phyloP scores from a whole-genome alignment of 805 yeast species.

The Middelhovenomyces tepae region DNA sequence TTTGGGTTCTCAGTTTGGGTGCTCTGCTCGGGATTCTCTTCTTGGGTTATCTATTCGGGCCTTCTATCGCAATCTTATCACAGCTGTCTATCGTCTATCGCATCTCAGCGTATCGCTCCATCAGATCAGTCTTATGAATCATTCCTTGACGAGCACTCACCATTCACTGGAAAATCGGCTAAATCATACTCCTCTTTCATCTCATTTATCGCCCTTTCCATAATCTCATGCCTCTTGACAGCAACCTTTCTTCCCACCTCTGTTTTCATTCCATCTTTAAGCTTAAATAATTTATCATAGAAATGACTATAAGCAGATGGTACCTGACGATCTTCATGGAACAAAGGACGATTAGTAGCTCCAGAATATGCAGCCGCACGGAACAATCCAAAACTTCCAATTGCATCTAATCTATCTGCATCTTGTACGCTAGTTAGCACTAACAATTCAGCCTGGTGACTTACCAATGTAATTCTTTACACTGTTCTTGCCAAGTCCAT shows the following conservation, averaged over 20 bases:
- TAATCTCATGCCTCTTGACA: constrained; percentile 17
- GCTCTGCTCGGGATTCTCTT: too few relatives aligned
- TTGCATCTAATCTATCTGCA: constrained; percentile 35
- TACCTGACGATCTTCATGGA: constrained; percentile 11
- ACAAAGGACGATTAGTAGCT: constrained; percentile 21
- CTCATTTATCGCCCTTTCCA: constrained; percentile 16
- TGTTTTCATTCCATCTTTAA: constrained; percentile 24
- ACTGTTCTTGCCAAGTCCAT: constrained; percentile 27
- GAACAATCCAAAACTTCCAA: constrained; percentile 30
- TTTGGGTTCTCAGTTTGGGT: too few relatives aligned
- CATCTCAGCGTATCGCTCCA: too few relatives aligned
- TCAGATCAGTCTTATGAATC: too few relatives aligned
- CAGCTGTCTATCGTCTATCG: too few relatives aligned
- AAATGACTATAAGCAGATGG: constrained; percentile 21
- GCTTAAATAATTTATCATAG: constrained; percentile 24
- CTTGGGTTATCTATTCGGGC: too few relatives aligned
- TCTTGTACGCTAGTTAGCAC: constrained; percentile 23
- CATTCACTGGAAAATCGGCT: constrained; percentile 7
- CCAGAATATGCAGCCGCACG: constrained; percentile 29
- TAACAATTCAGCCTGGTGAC: constrained; percentile 3
- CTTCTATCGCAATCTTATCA: too few relatives aligned
- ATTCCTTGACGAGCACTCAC: constrained; percentile 1
- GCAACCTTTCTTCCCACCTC: constrained; percentile 18
- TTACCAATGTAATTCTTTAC: constrained; percentile 25
- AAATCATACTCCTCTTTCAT: constrained; percentile 12